Conservation (phyloP, 2,329 filamentous ascomycete species). For the Colletotrichum sidae region DNA sequence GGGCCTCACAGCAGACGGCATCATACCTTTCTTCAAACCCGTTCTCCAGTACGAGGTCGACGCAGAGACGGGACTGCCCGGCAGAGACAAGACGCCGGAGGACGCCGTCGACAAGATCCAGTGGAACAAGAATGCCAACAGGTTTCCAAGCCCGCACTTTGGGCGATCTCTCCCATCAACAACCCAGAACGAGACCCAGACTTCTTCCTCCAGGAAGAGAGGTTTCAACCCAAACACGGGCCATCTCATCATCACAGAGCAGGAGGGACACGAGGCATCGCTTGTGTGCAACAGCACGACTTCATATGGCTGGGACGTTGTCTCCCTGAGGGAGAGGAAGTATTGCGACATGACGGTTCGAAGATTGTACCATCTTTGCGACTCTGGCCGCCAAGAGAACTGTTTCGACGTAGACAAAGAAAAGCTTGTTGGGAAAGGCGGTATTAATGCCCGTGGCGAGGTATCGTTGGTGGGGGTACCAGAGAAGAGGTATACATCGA, state of each 20-base stretch:
- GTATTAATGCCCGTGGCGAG: constrained; percentile 6
- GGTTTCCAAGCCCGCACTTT: not conserved
- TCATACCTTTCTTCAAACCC: constrained; percentile 43
- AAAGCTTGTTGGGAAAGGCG: constrained; percentile 3
- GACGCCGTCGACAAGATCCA: constrained; percentile 36
- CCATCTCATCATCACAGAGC: constrained; percentile 41
- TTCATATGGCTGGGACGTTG: constrained; percentile 47
- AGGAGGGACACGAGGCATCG: constrained; percentile 43
- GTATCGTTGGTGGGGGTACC: not conserved
- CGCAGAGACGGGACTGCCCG: constrained; percentile 15
- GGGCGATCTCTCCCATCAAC: not conserved
- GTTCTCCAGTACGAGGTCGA: constrained; percentile 41
- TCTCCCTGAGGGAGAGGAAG: constrained; percentile 43
- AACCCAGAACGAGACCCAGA: not conserved
- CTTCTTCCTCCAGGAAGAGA: not conserved
- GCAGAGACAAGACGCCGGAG: constrained; percentile 32
- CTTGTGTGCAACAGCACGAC: constrained; percentile 44
- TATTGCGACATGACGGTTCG: constrained; percentile 49
- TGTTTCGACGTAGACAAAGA: constrained; percentile 19
- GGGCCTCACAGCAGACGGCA: constrained; percentile 35
- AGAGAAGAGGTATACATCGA: constrained; percentile 4
- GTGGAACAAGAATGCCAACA: constrained; percentile 33
- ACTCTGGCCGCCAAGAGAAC: not conserved
- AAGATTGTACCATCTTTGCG: constrained; percentile 44
- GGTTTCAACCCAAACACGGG: constrained; percentile 11